Conservation (phyloP, 345 rosid genomes). For the Leavenworthia alabamica region DNA sequence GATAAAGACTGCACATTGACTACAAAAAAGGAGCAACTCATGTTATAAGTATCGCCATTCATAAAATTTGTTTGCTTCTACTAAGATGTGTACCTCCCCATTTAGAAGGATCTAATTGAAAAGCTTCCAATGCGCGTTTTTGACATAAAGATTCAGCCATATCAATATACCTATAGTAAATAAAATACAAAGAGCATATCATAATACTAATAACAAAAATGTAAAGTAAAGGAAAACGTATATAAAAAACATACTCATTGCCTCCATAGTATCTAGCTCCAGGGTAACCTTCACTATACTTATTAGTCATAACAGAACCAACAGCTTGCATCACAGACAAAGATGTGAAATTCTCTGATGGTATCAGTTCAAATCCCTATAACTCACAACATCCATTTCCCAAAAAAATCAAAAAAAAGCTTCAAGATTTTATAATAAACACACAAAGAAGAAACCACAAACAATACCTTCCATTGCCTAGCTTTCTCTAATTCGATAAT, state of each 20-base stretch:
- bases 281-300: slow-evolving; percentile 95
- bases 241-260: slow-evolving; percentile 83
- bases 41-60: neutral
- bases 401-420: neutral
- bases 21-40: slow-evolving; percentile 37
- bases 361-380: slow-evolving; percentile 89
- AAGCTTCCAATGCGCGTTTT: slow-evolving; percentile 85
- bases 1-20: slow-evolving; percentile 94
- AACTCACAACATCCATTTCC: neutral
- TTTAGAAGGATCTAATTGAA: slow-evolving; percentile 70
- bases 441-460: neutral
- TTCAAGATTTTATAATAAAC: neutral
- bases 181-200: too few relatives aligned
- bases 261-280: slow-evolving; percentile 98
- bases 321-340: slow-evolving; percentile 94
- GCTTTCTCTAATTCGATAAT: slow-evolving; percentile 94
- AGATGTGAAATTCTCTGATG: slow-evolving; percentile 94
- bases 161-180: slow-evolving; percentile 96
- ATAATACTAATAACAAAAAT: too few relatives aligned
- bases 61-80: neutral
- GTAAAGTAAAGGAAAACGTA: too few relatives aligned
- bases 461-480: slow-evolving; percentile 92
- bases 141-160: slow-evolving; percentile 92
- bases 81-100: slow-evolving; percentile 75
- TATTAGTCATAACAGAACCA: slow-evolving; percentile 95